These are phyloP conservation scores for Dictyostelium citrinum DNA, from an alignment of 78 protist species.

Conservation along the genomic window DNA sequence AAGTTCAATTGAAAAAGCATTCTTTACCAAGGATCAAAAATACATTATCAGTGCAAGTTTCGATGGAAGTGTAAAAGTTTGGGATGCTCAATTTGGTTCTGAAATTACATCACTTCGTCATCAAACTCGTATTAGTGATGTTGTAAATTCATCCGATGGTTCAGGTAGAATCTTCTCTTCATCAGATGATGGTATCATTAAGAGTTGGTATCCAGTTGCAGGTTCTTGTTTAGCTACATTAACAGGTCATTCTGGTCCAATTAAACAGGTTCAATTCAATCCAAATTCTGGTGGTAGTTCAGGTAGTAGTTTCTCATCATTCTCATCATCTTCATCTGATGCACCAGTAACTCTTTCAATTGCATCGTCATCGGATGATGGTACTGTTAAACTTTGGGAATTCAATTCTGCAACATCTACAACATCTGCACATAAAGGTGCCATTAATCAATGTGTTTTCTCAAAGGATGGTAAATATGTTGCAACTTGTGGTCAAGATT, in stretches of 20 bases:
- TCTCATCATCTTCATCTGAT: background rate
- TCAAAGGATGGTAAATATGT: constrained; percentile 30
- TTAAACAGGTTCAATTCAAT: constrained; percentile 22
- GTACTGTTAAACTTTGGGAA: constrained; percentile 68
- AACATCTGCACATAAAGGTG: background rate
- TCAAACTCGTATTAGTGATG: constrained; percentile 47
- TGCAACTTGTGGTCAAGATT: constrained; percentile 35
- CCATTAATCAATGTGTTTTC: constrained; percentile 18
- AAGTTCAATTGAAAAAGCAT: constrained; percentile 47
- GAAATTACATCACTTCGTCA: constrained; percentile 72
- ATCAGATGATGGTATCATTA: constrained; percentile 73
- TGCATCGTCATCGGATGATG: constrained; percentile 59
- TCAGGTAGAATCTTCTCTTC: constrained; percentile 26
- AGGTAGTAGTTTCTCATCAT: background rate
- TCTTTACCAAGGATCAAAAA: constrained; percentile 21
- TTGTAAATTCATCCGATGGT: background rate
- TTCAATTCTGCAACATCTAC: background rate
- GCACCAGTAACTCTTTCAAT: background rate
- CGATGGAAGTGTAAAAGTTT: constrained; percentile 74
- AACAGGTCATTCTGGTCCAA: constrained; percentile 68
- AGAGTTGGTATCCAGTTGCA: constrained; percentile 54
- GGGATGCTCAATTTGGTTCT: constrained; percentile 76
- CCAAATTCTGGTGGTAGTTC: background rate
- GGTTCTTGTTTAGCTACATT: constrained; percentile 63
- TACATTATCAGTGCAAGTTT: constrained; percentile 44